Evolutionary conservation across 75 land plant genomes (phyloP), one percentile per base, ranked within the genome.

Genomic region (Sequoiadendron giganteum): DNA sequence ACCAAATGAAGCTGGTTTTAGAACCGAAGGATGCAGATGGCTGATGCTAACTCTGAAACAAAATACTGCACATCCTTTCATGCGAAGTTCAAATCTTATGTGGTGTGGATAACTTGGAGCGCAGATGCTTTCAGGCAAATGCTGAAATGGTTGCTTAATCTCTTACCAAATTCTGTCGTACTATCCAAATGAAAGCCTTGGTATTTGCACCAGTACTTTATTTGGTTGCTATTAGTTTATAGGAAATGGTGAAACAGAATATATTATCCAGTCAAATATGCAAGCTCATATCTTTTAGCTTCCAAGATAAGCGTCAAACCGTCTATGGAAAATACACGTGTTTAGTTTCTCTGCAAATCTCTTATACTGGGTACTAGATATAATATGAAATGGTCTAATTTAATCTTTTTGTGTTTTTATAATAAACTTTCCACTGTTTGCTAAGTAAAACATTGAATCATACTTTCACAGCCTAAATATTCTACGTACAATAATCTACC

Each of bases 181-280:
- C 16, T 3, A 34, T 75, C 39, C 11, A 75, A 75, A 75, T 3
- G 34, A 34, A 75, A 75, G 77, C 38, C 32, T 75, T 34, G 39
- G 77, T 34, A 75, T 32, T 72, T 75, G 39, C 5, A 32, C 38
- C 16, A 11, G 77, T 75, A 75, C 39, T 34, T 75, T 75, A 75
- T 75, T 30, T 75, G 77, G 77, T 11, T 32, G 77, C 38, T 34
- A 32, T 9, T 30, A 72, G 6, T 72, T 72, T 19, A 0, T 72
- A 75, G 77, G 38, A 75, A 75, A 75, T 75, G 77, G 16, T 75
- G 77, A 75, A 34, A 34, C 34, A 75, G 70, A 75, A 75, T 75
- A 10, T 30, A 75, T 32, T 34, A 72, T 72, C 77, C 77, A 75
- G 77, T 39, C 70, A 65, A 65, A 25, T 65, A 65, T 65, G 70